Conservation (phyloP, 768 basidiomycete species). For the Pisolithus microcarpus region DNA sequence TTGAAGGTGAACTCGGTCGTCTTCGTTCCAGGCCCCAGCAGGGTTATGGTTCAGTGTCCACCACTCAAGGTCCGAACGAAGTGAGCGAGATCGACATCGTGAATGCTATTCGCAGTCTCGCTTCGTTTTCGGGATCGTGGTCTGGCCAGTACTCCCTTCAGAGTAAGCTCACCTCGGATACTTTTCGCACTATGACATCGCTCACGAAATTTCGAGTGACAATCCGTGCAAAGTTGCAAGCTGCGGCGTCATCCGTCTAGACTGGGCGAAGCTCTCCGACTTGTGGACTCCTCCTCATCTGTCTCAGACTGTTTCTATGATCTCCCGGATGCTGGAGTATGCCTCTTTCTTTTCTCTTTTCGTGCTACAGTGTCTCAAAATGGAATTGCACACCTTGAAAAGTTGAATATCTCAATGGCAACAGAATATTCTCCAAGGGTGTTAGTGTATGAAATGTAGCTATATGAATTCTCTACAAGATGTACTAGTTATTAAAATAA, state of each 20-base stretch:
- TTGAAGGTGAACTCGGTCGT: constrained; percentile 18
- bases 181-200: background rate
- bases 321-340: no score
- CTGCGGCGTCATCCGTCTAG: constrained; percentile 10
- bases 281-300: no score
- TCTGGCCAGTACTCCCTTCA: constrained; percentile 13
- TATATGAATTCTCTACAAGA: no score
- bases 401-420: no score
- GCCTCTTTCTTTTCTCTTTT: no score
- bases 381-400: no score
- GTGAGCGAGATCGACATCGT: constrained; percentile 9
- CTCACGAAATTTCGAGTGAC: constrained; percentile 6
- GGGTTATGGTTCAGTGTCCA: background rate
- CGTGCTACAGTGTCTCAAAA: no score
- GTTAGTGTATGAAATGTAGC: no score
- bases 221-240: constrained; percentile 19
- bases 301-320: no score
- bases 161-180: constrained; percentile 12
- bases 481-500: no score
- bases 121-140: constrained; percentile 9
- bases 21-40: constrained; percentile 5
- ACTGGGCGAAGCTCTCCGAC: background rate
- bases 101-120: constrained; percentile 12
- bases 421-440: no score
- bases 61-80: background rate